Base-by-base conservation (phyloP, 768 basidiomycete genomes). In the Thelephora ganbajun region DNA sequence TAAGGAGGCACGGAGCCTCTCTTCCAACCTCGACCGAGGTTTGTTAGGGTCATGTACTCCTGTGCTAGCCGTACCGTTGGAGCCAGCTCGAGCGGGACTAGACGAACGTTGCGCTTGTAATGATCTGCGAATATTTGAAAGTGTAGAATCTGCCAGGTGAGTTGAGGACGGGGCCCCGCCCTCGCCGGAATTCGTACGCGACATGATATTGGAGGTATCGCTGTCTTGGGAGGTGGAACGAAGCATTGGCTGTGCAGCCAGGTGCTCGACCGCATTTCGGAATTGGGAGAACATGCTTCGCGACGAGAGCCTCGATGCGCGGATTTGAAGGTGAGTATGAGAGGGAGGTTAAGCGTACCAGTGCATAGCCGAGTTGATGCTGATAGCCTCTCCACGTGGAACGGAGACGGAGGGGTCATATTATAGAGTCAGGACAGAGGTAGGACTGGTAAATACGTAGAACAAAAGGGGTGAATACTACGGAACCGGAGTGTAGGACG, bases 201-300 rank as follows among this genome's bases (percentile, higher is more conserved):
- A 55, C 33, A 22, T 53, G 49, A 46, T 68, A 66, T 26, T 57
- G 57, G 6, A 75, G 69, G 51, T 60, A 18, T 62, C 55, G 46
- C 53, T 44, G 51, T 66, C 65, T 48, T 67, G 61, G 45, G 68
- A 60, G 33, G 63, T 57, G 3, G 57, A 65, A 34, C 69, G 66
- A 46, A 69, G 66, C 46, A 46, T 56, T 44, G 66, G 69, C 43
- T 76, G 73, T 9, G 26, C 4, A 16, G 79, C 77, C 33, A 86
- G 63, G 45, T 67, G 76, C 59, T 88, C 86, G 14, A 89, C 80
- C 50, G 79, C 81, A 49, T 80, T 77, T 35, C 74, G 72, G 59
- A 84, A 76, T 56, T 80, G 78, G 43, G 74, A 80, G 61, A 88
- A 87, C 86, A 89, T 88, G 50, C 35, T 34, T 30, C 26, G 26